Conservation (phyloP, 2,329 filamentous ascomycete species). For the Madurella fahalii region DNA sequence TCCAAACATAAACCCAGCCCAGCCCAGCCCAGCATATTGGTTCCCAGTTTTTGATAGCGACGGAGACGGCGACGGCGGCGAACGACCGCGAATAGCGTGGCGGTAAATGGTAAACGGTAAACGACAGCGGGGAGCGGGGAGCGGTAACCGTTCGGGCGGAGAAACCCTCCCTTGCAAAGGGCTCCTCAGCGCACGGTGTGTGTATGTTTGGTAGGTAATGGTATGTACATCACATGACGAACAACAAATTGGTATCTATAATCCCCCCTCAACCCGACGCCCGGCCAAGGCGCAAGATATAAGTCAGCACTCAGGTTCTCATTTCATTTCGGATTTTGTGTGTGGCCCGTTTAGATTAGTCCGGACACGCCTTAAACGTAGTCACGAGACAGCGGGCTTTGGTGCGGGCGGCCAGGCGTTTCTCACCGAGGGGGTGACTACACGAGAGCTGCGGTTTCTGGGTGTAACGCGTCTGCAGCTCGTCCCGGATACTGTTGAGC, state of each 20-base stretch:
- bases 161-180: too few relatives aligned
- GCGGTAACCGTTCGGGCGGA: too few relatives aligned
- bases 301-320: slow-evolving; percentile 1
- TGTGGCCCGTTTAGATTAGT: slow-evolving; percentile 18
- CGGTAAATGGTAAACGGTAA: too few relatives aligned
- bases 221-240: slow-evolving; percentile 59
- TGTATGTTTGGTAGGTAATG: background rate
- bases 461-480: slow-evolving; percentile 79
- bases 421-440: slow-evolving; percentile 89
- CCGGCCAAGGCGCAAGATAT: background rate
- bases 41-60: too few relatives aligned
- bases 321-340: background rate
- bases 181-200: background rate
- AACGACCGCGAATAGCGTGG: too few relatives aligned
- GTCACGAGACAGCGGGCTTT: slow-evolving; percentile 17
- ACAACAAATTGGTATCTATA: slow-evolving; percentile 58
- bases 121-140: too few relatives aligned
- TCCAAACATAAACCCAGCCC: too few relatives aligned
- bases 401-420: background rate
- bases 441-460: slow-evolving; percentile 97
- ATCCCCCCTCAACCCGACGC: slow-evolving; percentile 1
- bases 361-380: slow-evolving; percentile 22
- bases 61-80: too few relatives aligned
- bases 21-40: too few relatives aligned
- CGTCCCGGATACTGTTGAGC: slow-evolving; percentile 92